A percentile compares a stretch with the other conserved stretches of the same genome.
phyloP scores from a whole-genome alignment of 2,329 filamentous ascomycete genomes.

The Aspergillus tubingensis region DNA sequence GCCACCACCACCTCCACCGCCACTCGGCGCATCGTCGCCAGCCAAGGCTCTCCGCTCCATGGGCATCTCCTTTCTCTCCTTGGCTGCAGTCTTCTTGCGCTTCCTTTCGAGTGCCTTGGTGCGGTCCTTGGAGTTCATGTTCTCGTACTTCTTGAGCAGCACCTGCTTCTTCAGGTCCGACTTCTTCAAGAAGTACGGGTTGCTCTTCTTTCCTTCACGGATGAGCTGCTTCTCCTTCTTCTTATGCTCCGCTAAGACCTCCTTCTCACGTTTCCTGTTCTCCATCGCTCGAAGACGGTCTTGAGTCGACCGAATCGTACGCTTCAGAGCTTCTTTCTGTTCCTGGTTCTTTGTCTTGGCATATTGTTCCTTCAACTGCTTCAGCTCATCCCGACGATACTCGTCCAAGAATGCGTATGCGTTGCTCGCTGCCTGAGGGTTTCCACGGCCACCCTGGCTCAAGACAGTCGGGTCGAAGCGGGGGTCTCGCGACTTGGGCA shows the following conservation, averaged over 20 bases:
- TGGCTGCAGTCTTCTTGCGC: constrained; percentile 83
- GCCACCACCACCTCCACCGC: constrained; percentile 23
- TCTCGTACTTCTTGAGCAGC: constrained; percentile 74
- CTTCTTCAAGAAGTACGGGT: constrained; percentile 90
- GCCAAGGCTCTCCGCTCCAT: constrained; percentile 51
- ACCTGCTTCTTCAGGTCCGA: constrained; percentile 86
- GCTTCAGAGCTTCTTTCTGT: constrained; percentile 70
- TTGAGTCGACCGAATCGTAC: constrained; percentile 75
- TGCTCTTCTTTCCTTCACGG: constrained; percentile 74
- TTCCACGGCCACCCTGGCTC: constrained; percentile 34
- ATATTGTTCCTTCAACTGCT: constrained; percentile 68
- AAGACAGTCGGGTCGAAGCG: constrained; percentile 73
- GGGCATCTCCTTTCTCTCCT: constrained; percentile 79
- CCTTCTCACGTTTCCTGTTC: constrained; percentile 68
- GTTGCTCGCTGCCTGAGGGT: constrained; percentile 57
- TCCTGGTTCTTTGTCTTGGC: constrained; percentile 66
- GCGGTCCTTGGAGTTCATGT: constrained; percentile 81
- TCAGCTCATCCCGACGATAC: constrained; percentile 82
- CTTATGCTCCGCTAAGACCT: constrained; percentile 73
- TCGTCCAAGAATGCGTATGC: constrained; percentile 87
- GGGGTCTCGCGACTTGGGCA: constrained; percentile 74
- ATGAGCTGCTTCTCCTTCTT: constrained; percentile 81
- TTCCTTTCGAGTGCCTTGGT: constrained; percentile 82
- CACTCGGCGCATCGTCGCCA: constrained; percentile 19
- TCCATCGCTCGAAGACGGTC: constrained; percentile 71